Evolutionary conservation across 2,329 filamentous ascomycete species (phyloP), one percentile per base, ranked within the genome.

Genomic region (Parafenestella ontariensis): DNA sequence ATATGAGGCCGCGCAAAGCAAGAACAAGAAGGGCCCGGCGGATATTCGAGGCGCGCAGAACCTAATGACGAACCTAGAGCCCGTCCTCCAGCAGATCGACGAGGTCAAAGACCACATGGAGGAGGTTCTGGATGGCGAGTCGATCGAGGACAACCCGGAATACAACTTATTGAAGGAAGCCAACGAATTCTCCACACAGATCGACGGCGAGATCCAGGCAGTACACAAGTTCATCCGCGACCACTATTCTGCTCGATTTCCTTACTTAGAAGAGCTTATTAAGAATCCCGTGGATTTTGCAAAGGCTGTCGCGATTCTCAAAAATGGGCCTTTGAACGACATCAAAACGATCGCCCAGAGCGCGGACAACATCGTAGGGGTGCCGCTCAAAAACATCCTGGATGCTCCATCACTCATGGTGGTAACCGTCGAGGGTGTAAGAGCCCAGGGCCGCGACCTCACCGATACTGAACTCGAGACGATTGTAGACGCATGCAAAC

Each of bases 151-250:
- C 70, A 92, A 96, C 67, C 92, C 92, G 46, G 92, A 96, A 74
- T 96, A 96, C 76, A 87, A 91, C 75, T 86, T 96, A 31, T 79
- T 96, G 53, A 96, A 91, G 29, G 88, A 95, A 73, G 92, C 92
- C 15, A 96, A 96, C 73, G 90, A 89, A 21, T 83, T 96, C 7
- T 96, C 95, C 0, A 96, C 94, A 5, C 89, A 90, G 59, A 97
- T 98, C 64, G 93, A 96, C 65, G 91, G 91, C 71, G 94, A 98
- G 76, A 90, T 98, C 41, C 90, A 90, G 29, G 85, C 95, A 7
- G 91, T 98, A 20, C 95, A 99, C 82, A 99, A 99, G 78, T 96
- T 92, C 76, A 92, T 97, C 55, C 87, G 94, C 69, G 95, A 99
- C 70, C 92, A 97, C 77, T 99, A 99, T 79, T 96, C 93, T 9